Conservation (phyloP, 495 filamentous ascomycete species). For the Podospora comata region DNA sequence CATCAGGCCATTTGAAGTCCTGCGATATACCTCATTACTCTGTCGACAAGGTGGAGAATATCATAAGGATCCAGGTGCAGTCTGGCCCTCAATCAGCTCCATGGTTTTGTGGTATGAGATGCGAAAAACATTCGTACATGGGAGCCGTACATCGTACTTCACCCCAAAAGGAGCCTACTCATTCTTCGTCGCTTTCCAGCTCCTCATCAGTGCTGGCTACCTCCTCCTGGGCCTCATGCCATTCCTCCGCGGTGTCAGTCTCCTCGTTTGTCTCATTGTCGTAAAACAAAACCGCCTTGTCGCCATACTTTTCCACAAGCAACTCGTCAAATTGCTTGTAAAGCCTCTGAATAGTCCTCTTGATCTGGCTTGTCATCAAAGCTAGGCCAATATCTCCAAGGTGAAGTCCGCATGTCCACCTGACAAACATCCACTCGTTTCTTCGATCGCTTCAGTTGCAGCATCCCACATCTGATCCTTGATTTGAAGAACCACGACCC, state of each 20-base stretch:
- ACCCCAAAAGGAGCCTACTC: neutral
- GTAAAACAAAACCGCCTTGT: neutral
- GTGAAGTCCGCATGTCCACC: neutral
- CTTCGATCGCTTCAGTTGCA: neutral
- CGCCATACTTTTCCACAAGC: constrained; percentile 48
- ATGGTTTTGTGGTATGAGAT: too few relatives aligned
- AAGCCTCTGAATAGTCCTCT: neutral
- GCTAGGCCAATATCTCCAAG: neutral
- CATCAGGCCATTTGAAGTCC: too few relatives aligned
- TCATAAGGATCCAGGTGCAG: too few relatives aligned
- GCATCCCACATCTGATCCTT: neutral
- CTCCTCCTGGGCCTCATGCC: neutral
- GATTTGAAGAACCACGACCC: neutral
- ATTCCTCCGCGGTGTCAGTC: neutral
- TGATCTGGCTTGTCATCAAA: neutral
- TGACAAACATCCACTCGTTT: neutral
- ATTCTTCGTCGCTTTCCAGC: neutral
- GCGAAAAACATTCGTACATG: too few relatives aligned
- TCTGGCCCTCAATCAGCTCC: too few relatives aligned
- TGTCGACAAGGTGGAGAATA: too few relatives aligned
- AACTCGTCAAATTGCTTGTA: constrained; percentile 26
- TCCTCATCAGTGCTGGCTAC: neutral
- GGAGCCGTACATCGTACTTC: too few relatives aligned
- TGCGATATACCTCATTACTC: too few relatives aligned
- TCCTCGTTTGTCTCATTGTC: neutral